Evolutionary conservation across 176 grass and related monocot species (phyloP).

Genomic region (Zoysia pacifica): DNA sequence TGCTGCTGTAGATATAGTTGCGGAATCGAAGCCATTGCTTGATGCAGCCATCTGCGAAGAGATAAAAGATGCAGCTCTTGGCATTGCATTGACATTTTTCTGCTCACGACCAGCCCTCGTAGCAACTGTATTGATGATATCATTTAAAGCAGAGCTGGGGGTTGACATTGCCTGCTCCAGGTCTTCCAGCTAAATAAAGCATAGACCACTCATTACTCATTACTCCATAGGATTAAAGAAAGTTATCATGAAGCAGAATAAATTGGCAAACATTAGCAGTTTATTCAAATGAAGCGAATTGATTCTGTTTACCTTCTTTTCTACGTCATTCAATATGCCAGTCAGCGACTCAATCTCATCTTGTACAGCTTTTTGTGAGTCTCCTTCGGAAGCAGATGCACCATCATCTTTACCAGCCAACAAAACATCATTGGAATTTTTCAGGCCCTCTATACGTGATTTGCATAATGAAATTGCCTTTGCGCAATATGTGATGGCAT

Average conservation of each 20-base stretch:
- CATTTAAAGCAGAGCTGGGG: slow-evolving; percentile 49
- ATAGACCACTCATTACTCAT: slow-evolving; percentile 29
- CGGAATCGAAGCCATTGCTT: slow-evolving; percentile 70
- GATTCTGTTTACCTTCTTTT: slow-evolving; percentile 79
- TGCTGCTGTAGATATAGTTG: slow-evolving; percentile 68
- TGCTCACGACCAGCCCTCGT: slow-evolving; percentile 29
- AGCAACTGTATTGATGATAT: slow-evolving; percentile 52
- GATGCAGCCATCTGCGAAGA: slow-evolving; percentile 73
- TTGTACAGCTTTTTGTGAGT: slow-evolving; percentile 43
- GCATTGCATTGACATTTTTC: slow-evolving; percentile 40
- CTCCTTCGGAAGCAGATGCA: slow-evolving; percentile 44
- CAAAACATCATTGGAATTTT: slow-evolving; percentile 42
- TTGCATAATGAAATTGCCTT: slow-evolving; percentile 82
- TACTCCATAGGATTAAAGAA: slow-evolving; percentile 11
- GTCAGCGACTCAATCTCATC: slow-evolving; percentile 75
- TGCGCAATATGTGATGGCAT: slow-evolving; percentile 81
- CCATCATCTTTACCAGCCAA: slow-evolving; percentile 43
- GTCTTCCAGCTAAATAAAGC: slow-evolving; percentile 79
- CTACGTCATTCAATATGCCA: slow-evolving; percentile 82
- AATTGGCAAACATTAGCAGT: background rate
- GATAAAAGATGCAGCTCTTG: slow-evolving; percentile 52
- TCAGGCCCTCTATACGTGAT: slow-evolving; percentile 68
- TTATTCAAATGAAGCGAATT: background rate
- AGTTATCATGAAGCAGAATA: slow-evolving; percentile 25
- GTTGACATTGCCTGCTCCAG: slow-evolving; percentile 62